Evolutionary conservation across 1,284 basidiomycete species (phyloP).

Genomic region (Cutaneotrichosporon sp.): DNA sequence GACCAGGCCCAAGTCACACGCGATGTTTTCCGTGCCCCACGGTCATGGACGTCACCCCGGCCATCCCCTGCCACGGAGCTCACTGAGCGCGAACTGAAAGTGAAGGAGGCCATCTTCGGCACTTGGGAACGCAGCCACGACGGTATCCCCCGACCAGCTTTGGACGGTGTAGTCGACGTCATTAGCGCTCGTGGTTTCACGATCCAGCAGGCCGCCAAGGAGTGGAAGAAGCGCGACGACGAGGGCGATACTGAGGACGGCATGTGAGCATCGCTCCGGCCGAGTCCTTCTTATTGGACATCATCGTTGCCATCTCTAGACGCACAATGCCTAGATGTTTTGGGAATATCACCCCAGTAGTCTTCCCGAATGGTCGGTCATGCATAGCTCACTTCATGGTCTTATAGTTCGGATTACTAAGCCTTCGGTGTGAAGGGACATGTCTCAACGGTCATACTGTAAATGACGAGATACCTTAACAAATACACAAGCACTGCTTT

Average conservation of each 20-base stretch:
- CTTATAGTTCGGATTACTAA: no score
- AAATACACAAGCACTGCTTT: background rate
- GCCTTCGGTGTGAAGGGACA: no score
- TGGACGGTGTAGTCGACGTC: constrained; percentile 39
- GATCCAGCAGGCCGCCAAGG: constrained; percentile 23
- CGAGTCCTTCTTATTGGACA: no score
- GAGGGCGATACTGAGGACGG: background rate
- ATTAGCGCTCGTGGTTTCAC: constrained; percentile 27
- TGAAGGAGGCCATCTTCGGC: constrained; percentile 41
- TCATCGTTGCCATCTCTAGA: no score
- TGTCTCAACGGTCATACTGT: no score
- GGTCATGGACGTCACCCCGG: constrained; percentile 2
- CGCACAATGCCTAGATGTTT: no score
- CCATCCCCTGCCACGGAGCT: constrained; percentile 4
- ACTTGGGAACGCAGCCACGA: constrained; percentile 34
- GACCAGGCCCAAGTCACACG: constrained; percentile 3
- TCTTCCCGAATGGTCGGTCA: no score
- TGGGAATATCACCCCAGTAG: no score
- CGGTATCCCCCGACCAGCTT: constrained; percentile 21
- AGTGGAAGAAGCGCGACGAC: constrained; percentile 27
- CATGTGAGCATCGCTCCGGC: no score
- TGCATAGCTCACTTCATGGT: no score
- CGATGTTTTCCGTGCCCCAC: constrained; percentile 8
- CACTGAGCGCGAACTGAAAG: constrained; percentile 32
- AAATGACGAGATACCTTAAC: background rate